A percentile compares a stretch with the other conserved stretches of the same genome.
phyloP scores from a whole-genome alignment of 805 yeast species.

The Metschnikowia rubicola region DNA sequence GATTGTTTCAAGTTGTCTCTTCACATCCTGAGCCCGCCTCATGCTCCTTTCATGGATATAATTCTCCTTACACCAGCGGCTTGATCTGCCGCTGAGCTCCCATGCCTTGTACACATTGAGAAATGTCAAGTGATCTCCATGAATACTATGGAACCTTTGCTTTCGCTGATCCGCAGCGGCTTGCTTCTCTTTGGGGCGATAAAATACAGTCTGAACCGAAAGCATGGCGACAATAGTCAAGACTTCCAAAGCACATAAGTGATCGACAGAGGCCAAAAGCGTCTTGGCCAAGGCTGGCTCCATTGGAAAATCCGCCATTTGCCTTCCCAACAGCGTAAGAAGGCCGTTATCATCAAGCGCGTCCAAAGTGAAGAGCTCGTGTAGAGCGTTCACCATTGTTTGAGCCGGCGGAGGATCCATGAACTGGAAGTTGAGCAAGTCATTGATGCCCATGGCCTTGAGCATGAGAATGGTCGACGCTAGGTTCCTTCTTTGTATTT shows the following conservation, averaged over 20 bases:
- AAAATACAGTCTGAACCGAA: conserved; percentile 78
- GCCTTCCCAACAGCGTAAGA: conserved; percentile 71
- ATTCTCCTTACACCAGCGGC: conserved; percentile 75
- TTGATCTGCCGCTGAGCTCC: conserved; percentile 53
- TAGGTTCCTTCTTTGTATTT: conserved; percentile 84
- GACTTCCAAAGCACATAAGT: conserved; percentile 75
- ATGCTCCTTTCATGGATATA: conserved; percentile 78
- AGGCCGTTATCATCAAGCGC: conserved; percentile 79
- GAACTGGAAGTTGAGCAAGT: conserved; percentile 76
- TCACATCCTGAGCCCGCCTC: conserved; percentile 74
- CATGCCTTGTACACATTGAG: conserved; percentile 78
- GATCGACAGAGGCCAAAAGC: conserved; percentile 64
- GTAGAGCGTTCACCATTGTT: conserved; percentile 71
- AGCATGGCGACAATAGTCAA: conserved; percentile 85
- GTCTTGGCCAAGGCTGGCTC: conserved; percentile 87
- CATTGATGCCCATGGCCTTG: conserved; percentile 87
- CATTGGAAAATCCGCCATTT: conserved; percentile 92
- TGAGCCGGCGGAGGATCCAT: conserved; percentile 89
- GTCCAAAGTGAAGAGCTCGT: conserved; percentile 76
- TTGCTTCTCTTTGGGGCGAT: conserved; percentile 75
- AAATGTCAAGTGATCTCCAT: conserved; percentile 82
- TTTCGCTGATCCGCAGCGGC: conserved; percentile 74
- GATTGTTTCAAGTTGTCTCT: conserved; percentile 60
- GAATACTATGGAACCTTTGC: conserved; percentile 67
- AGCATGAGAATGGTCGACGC: conserved; percentile 79